phyloP scores from a whole-genome alignment of 257 asterid genomes.

The Solanum habrochaites region DNA sequence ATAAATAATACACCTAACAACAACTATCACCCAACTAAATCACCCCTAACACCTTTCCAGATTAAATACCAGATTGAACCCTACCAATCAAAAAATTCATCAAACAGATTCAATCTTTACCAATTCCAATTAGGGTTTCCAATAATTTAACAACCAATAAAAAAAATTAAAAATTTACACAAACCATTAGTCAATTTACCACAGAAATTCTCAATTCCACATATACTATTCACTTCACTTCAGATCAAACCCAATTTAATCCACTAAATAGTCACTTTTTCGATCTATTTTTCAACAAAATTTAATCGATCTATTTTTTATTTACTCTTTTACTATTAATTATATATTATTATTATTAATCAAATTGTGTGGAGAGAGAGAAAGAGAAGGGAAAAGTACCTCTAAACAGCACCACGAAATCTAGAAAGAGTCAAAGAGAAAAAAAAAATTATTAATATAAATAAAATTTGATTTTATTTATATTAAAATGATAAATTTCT shows the following conservation, averaged over 20 bases:
- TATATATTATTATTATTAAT: background rate
- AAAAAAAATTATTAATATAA: background rate
- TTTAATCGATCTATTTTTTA: background rate
- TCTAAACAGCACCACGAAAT: slow-evolving; percentile 1
- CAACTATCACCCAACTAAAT: background rate
- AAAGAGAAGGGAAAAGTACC: background rate
- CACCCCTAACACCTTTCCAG: background rate
- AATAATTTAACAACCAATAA: background rate
- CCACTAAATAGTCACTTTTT: background rate
- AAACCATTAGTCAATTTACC: background rate
- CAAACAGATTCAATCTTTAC: background rate
- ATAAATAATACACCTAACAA: background rate
- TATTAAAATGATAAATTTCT: background rate
- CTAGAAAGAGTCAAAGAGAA: background rate
- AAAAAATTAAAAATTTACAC: background rate
- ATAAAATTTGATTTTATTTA: background rate
- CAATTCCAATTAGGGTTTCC: background rate
- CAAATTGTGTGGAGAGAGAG: background rate
- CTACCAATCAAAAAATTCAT: background rate
- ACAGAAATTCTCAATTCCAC: background rate
- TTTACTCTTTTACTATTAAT: background rate
- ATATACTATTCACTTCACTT: background rate
- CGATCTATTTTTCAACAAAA: background rate
- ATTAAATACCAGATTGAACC: background rate
- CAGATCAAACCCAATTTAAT: background rate